Evolutionary conservation across 2,329 filamentous ascomycete genomes (phyloP).

Genomic region (Paraphaeosphaeria sporulosa): DNA sequence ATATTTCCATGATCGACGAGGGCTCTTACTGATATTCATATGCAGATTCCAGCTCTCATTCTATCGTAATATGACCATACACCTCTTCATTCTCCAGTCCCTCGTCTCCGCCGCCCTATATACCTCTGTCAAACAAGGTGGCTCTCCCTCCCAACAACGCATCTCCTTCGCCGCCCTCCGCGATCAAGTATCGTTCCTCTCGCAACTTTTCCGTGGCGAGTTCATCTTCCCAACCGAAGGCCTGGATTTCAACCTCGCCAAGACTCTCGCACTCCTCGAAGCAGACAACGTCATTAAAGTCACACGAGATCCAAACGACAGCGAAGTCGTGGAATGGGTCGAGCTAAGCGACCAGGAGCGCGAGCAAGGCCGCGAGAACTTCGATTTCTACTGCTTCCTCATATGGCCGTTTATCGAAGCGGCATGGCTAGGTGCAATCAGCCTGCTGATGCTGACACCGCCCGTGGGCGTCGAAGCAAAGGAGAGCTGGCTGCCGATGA

Average conservation of each 20-base stretch:
- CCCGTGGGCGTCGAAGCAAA: conserved; percentile 65
- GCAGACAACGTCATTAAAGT: conserved; percentile 78
- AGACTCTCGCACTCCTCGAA: conserved; percentile 79
- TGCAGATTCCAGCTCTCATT: conserved; percentile 88
- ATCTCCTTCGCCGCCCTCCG: conserved; percentile 77
- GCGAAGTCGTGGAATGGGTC: conserved; percentile 66
- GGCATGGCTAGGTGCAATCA: conserved; percentile 88
- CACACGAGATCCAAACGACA: conserved; percentile 57
- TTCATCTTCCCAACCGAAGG: conserved; percentile 96
- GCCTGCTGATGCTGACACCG: conserved; percentile 84
- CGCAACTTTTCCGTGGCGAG: conserved; percentile 88
- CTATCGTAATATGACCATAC: conserved; percentile 99
- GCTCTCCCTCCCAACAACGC: conserved; percentile 80
- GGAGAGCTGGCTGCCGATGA: conserved; percentile 77
- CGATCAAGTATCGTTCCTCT: conserved; percentile 86
- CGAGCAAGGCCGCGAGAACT: conserved; percentile 85
- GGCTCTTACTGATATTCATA: conserved; percentile 13
- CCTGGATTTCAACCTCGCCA: conserved; percentile 78
- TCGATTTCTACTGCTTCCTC: conserved; percentile 97
- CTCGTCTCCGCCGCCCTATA: conserved; percentile 92
- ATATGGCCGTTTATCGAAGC: conserved; percentile 99
- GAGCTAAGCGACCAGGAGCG: conserved; percentile 81
- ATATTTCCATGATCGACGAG: not conserved
- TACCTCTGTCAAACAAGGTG: conserved; percentile 86
- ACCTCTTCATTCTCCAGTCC: conserved; percentile 93